Evolutionary conservation across 345 rosid species (phyloP).

Genomic region (Trapa incisa): DNA sequence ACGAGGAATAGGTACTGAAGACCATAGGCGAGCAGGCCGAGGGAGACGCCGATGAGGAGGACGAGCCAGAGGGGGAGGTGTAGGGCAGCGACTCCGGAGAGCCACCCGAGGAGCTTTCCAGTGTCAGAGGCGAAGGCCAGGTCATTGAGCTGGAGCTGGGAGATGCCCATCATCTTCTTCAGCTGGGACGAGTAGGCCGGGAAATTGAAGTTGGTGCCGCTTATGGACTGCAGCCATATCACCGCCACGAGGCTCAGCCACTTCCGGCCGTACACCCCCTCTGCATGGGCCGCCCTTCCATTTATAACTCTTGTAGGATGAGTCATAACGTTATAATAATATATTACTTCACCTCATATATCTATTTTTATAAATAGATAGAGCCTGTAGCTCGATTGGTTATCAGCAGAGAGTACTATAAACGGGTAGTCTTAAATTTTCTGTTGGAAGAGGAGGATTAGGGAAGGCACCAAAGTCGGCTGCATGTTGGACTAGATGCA

Average conservation of each 20-base stretch:
- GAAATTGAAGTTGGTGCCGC: constrained; percentile 71
- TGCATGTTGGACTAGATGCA: too few species aligned
- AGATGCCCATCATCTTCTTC: constrained; percentile 53
- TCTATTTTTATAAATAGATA: background rate
- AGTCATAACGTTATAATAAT: background rate
- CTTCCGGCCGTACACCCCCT: constrained; percentile 1
- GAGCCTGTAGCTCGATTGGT: too few species aligned
- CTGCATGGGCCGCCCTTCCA: background rate
- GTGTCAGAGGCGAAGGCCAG: constrained; percentile 92
- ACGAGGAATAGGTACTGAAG: constrained; percentile 57
- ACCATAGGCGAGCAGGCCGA: constrained; percentile 70
- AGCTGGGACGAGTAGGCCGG: constrained; percentile 88
- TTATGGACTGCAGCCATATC: constrained; percentile 72
- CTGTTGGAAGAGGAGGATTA: too few species aligned
- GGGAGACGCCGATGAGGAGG: constrained; percentile 50
- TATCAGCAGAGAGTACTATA: too few species aligned
- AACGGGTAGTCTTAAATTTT: too few species aligned
- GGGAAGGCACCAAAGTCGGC: too few species aligned
- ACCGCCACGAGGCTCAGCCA: constrained; percentile 72
- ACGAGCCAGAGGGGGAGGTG: constrained; percentile 64
- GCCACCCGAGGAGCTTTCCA: constrained; percentile 75
- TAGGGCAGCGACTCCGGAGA: constrained; percentile 71
- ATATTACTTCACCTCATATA: background rate
- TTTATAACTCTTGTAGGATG: background rate
- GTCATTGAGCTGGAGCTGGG: constrained; percentile 69